Conservation (phyloP, 2,329 filamentous ascomycete genomes). For the Passalora sequoiae region DNA sequence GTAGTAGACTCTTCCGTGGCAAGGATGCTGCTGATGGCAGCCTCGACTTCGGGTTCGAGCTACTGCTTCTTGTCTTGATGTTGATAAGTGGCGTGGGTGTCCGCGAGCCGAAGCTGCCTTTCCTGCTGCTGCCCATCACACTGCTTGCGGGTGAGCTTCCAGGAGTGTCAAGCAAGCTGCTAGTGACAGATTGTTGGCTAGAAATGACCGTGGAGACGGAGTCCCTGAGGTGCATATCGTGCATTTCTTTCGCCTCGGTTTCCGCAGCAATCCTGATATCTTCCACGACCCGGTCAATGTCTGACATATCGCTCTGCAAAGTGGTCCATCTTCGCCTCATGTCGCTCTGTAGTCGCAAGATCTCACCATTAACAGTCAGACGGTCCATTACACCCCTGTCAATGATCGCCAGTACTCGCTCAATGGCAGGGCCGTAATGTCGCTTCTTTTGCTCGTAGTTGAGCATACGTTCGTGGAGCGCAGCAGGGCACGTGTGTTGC, state of each 20-base stretch:
- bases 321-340: conserved; percentile 77
- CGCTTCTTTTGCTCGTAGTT: conserved; percentile 92
- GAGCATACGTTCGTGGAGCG: conserved; percentile 76
- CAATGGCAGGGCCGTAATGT: conserved; percentile 90
- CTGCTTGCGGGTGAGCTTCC: conserved; percentile 63
- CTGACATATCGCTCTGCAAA: conserved; percentile 68
- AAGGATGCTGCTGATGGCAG: conserved; percentile 16
- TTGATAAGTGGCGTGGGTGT: conserved; percentile 38
- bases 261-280: conserved; percentile 55
- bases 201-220: conserved; percentile 90
- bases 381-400: conserved; percentile 92
- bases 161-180: conserved; percentile 60
- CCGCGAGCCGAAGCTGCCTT: conserved; percentile 43
- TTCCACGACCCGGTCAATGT: conserved; percentile 70
- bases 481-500: conserved; percentile 65
- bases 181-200: conserved; percentile 67
- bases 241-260: conserved; percentile 35
- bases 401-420: conserved; percentile 84
- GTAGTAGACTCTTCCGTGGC: conserved; percentile 17
- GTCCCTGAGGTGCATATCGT: conserved; percentile 74
- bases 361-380: conserved; percentile 94
- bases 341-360: conserved; percentile 77
- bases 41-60: conserved; percentile 15
- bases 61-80: conserved; percentile 21
- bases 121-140: conserved; percentile 50